Conservation (phyloP, 805 yeast species). For the Hanseniaspora nectarophila region DNA sequence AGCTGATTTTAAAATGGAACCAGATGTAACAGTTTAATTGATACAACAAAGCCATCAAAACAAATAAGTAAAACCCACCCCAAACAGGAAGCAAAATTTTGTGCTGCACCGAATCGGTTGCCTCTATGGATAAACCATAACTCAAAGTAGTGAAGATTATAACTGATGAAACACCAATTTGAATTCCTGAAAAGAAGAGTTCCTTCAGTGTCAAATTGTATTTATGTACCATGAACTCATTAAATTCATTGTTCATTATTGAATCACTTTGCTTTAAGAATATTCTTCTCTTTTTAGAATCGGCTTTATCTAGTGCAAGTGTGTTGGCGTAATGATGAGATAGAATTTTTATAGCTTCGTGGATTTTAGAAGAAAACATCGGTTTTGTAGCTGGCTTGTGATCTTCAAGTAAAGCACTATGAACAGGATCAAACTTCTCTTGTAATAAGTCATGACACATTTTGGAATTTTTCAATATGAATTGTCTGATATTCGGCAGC, state of each 20-base stretch:
- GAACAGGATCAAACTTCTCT: slow-evolving; percentile 10
- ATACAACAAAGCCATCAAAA: slow-evolving; percentile 51
- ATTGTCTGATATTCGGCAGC: slow-evolving; percentile 18
- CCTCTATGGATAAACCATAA: slow-evolving; percentile 35
- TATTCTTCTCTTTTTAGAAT: slow-evolving; percentile 7
- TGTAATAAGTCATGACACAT: slow-evolving; percentile 8
- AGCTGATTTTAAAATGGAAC: slow-evolving; percentile 66
- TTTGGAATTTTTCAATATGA: background rate
- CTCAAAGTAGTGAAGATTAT: slow-evolving; percentile 49
- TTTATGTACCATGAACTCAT: slow-evolving; percentile 27
- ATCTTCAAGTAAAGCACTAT: slow-evolving; percentile 5
- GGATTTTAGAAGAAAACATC: slow-evolving; percentile 6
- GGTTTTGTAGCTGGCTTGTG: background rate
- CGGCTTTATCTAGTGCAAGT: background rate
- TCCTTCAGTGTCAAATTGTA: slow-evolving; percentile 27
- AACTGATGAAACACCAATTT: slow-evolving; percentile 61
- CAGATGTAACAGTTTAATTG: slow-evolving; percentile 62
- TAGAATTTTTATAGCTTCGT: slow-evolving; percentile 10
- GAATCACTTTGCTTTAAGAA: slow-evolving; percentile 9
- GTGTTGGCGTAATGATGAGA: slow-evolving; percentile 10
- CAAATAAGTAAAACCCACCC: slow-evolving; percentile 74
- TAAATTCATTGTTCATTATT: slow-evolving; percentile 11
- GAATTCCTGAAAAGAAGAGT: slow-evolving; percentile 53
- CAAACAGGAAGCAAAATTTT: slow-evolving; percentile 65
- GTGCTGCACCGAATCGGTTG: slow-evolving; percentile 30